phyloP scores from a whole-genome alignment of 148 eudicot genomes.

The Diospyros lotus region DNA sequence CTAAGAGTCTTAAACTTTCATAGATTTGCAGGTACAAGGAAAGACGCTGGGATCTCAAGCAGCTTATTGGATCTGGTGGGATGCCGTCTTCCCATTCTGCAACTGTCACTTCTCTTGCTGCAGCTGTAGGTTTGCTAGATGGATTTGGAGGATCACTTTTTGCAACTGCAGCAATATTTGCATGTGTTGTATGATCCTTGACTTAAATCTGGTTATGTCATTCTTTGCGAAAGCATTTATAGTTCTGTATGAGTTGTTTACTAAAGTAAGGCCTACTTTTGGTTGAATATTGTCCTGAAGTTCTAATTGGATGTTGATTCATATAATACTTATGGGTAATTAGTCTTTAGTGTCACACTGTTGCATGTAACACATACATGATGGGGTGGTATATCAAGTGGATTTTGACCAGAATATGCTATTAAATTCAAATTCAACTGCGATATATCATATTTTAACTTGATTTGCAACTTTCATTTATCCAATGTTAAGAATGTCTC shows the following conservation, averaged over 20 bases:
- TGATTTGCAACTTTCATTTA: too few relatives aligned
- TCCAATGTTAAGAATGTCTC: too few relatives aligned
- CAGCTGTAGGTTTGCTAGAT: slow-evolving; percentile 73
- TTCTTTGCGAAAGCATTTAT: background rate
- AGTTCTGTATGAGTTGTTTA: background rate
- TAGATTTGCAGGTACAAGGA: slow-evolving; percentile 86
- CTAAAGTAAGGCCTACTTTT: too few relatives aligned
- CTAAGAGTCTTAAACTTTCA: slow-evolving; percentile 38
- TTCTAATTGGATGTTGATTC: too few relatives aligned
- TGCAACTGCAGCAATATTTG: slow-evolving; percentile 65
- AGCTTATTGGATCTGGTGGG: slow-evolving; percentile 88
- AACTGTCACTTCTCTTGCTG: slow-evolving; percentile 87
- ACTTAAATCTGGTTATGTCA: slow-evolving; percentile 4
- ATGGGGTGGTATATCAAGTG: background rate
- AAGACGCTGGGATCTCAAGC: slow-evolving; percentile 79
- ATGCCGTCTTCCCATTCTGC: slow-evolving; percentile 99
- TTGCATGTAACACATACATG: background rate
- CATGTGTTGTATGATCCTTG: slow-evolving; percentile 72
- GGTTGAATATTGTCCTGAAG: too few relatives aligned
- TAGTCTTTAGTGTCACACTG: background rate
- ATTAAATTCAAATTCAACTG: background rate
- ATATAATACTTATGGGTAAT: background rate
- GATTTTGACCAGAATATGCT: background rate
- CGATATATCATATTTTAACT: background rate
- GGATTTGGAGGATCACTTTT: slow-evolving; percentile 75